Conservation (phyloP, 805 yeast species). For the Hanseniaspora meyeri region DNA sequence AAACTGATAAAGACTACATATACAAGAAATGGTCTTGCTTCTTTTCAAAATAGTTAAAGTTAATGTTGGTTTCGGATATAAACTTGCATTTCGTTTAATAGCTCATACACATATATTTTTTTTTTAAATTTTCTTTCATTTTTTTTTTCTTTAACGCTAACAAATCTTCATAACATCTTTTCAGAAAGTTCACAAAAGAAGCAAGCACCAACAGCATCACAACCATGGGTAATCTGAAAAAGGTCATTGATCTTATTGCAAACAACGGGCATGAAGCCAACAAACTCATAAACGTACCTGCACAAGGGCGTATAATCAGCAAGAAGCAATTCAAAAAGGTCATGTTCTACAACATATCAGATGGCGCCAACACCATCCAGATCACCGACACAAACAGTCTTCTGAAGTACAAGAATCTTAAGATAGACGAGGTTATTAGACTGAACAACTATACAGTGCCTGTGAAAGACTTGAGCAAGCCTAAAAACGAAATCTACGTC, state of each 20-base stretch:
- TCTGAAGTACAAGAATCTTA: slow-evolving; percentile 22
- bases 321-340: slow-evolving; percentile 62
- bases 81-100: not conserved
- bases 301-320: slow-evolving; percentile 66
- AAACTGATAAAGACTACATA: too few relatives aligned
- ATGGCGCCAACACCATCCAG: slow-evolving; percentile 60
- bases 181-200: not conserved
- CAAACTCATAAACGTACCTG: slow-evolving; percentile 18
- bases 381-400: slow-evolving; percentile 27
- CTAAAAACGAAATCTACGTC: slow-evolving; percentile 29
- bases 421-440: slow-evolving; percentile 38
- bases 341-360: slow-evolving; percentile 67
- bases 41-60: not conserved
- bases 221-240: not conserved
- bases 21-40: too few relatives aligned
- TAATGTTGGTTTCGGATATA: not conserved
- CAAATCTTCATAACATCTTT: not conserved
- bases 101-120: not conserved
- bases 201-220: not conserved
- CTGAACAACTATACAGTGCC: slow-evolving; percentile 19
- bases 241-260: not conserved
- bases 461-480: slow-evolving; percentile 32
- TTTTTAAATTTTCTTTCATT: not conserved
- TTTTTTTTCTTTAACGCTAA: not conserved
- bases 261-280: not conserved